Evolutionary conservation across 306 rosid genomes (phyloP), one percentile per base, ranked within the genome.

Genomic region (Cicer chorassanicum): DNA sequence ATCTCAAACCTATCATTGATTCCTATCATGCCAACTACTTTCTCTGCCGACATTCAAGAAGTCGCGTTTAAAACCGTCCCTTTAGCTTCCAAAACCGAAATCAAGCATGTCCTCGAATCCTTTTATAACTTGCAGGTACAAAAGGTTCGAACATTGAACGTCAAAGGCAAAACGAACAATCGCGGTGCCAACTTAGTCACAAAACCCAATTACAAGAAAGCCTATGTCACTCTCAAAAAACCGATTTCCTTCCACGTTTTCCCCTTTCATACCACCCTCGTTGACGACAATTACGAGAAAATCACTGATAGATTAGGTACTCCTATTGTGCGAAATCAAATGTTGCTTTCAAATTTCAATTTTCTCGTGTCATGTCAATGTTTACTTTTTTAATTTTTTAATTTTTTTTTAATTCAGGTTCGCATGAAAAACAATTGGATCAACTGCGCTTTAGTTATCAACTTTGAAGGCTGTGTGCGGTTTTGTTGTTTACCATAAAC

Each of bases 131-230:
- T 91, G 43, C 85, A 94, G 46, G 90, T 94, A 50, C 88, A 88
- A 11, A 89, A 91, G 78, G 96, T 94, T 12, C 90, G 83, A 15
- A 94, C 98, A 6, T 75, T 91, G 5, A 94, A 87, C 87, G 90
- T 88, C 90, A 92, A 91, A 63, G 93, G 95, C 9, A 94, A 91
- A 87, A 88, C 85, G 80, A 94, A 87, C 86, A 82, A 89, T 79
- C 85, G 81, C 14, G 85, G 88, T 7, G 96, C 91, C 3, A 51
- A 78, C 1, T 63, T 88, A 65, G 24, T 88, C 21, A 89, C 94
- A 1, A 88, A 85, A 38, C 98, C 98, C 0, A 88, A 90, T 62
- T 94, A 91, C 83, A 94, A 94, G 77, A 94, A 94, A 83, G 97
- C 95, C 54, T 94, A 94, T 55, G 86, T 91, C 18, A 91, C 97